Evolutionary conservation across 31 red algal species (phyloP), one percentile per base, ranked within the genome.

Genomic region (Asparagopsis taxiformis): DNA sequence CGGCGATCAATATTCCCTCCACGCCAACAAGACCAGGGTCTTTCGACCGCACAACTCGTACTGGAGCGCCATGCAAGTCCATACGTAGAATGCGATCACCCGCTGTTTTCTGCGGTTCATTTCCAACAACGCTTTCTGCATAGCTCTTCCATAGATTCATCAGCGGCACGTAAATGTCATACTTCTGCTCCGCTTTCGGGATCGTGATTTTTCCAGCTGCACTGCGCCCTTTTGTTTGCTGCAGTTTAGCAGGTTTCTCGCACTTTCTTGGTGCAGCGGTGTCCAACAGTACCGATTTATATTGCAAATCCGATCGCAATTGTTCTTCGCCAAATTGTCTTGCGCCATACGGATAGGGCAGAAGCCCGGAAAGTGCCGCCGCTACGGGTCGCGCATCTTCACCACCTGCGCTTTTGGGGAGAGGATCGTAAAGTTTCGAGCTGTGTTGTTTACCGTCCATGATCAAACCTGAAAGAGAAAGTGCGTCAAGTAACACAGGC

Each of bases 61-160:
- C 63, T 17, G 22, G 51, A 22, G 82, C 82, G 0, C 82, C 82
- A 29, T 87, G 82, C 62, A 65, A 72, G 44, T 87, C 82, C 82
- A 87, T 87, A 31, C 82, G 48, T 3, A 77, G 55, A 3, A 87
- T 29, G 15, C 72, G 70, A 41, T 77, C 82, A 11, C 70, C 70
- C 49, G 63, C 51, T 9, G 41, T 46, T 6, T 48, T 38, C 62
- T 21, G 54, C 29, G 37, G 26, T 33, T 43, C 36, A n/a, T 2
- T 54, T 25, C 33, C 26, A 24, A 46, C 34, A 44, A 39, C 62
- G 24, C 54, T 81, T 81, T 30, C 48, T 31, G 63, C 77, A 60
- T 81, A 81, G 11, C 37, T 44, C 25, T 50, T 24, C 77, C 77
- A 81, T 57, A 81, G 33, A 10, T 34, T 31, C 19, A 37, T 32